These are phyloP conservation scores for Coprinopsis strossmayeri DNA, from an alignment of 768 basidiomycete genomes.

Conservation along the genomic window DNA sequence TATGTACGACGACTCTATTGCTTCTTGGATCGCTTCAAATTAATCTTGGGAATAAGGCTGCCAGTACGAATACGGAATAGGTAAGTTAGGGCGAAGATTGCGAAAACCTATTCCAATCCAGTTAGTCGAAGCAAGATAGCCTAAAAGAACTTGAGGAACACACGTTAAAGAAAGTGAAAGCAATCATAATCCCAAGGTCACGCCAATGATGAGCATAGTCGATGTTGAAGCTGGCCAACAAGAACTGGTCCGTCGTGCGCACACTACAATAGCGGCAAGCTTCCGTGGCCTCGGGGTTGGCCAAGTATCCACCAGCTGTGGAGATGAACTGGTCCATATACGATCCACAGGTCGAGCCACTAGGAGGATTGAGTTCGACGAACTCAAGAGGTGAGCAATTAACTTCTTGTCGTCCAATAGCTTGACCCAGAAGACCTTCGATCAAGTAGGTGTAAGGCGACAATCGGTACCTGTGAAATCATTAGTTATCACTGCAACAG, in stretches of 20 bases:
- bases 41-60: conserved; percentile 22
- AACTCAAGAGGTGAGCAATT: conserved; percentile 49
- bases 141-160: conserved; percentile 8
- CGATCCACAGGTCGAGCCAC: conserved; percentile 42
- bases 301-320: conserved; percentile 47
- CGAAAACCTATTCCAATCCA: conserved; percentile 29
- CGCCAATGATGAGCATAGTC: conserved; percentile 48
- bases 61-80: conserved; percentile 40
- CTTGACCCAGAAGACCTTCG: conserved; percentile 43
- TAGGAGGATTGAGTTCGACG: conserved; percentile 44
- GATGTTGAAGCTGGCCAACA: conserved; percentile 46
- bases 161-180: conserved; percentile 43
- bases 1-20: no score
- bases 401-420: conserved; percentile 34
- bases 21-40: conserved; percentile 18
- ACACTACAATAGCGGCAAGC: conserved; percentile 55
- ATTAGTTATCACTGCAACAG: no score
- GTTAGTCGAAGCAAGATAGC: background rate
- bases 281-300: conserved; percentile 45
- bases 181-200: conserved; percentile 46
- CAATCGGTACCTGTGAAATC: no score
- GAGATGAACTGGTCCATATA: conserved; percentile 48
- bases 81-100: conserved; percentile 39
- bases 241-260: conserved; percentile 53
- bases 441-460: conserved; percentile 48